Percentiles rank a stretch among this genome's conserved stretches.
phyloP scores from a whole-genome alignment of 1,139 yeast genomes.

The Yamadazyma songkhlaensis region DNA sequence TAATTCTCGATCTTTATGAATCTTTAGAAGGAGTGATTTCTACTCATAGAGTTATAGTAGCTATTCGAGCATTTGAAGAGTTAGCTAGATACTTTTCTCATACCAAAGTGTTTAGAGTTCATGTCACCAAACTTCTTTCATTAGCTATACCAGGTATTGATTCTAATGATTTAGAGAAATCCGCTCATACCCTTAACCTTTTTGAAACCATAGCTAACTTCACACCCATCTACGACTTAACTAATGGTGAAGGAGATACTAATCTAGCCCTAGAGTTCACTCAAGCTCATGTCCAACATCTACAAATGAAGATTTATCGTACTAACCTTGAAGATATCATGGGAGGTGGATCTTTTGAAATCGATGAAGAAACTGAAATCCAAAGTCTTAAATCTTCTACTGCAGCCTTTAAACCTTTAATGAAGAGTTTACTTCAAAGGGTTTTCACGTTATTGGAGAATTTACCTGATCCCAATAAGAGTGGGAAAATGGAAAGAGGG shows the following conservation, averaged over 20 bases:
- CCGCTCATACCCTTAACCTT: conserved; percentile 66
- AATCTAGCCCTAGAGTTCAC: conserved; percentile 72
- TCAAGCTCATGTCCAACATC: conserved; percentile 53
- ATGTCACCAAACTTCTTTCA: conserved; percentile 68
- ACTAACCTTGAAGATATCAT: conserved; percentile 1
- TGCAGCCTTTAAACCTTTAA: conserved; percentile 62
- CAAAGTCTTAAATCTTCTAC: conserved; percentile 73
- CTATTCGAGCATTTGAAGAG: conserved; percentile 65
- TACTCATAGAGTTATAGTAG: conserved; percentile 76
- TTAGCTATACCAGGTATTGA: conserved; percentile 81
- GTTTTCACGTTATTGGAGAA: conserved; percentile 71
- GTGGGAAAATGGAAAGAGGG: conserved; percentile 47
- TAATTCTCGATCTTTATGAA: conserved; percentile 76
- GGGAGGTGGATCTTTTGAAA: conserved; percentile 14
- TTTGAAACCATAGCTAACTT: conserved; percentile 71
- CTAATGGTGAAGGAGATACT: conserved; percentile 44
- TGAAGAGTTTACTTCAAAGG: conserved; percentile 56
- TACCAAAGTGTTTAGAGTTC: conserved; percentile 70
- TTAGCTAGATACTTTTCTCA: conserved; percentile 67
- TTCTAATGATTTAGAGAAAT: conserved; percentile 78
- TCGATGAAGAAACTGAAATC: conserved; percentile 45
- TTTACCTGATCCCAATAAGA: conserved; percentile 59
- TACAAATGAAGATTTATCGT: conserved; percentile 36
- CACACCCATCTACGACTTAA: conserved; percentile 64
- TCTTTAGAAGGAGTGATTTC: conserved; percentile 79